A percentile compares a stretch with the other conserved stretches of the same genome.
Evolutionary conservation across 192 early-diverging fungal species (phyloP).

Genomic region (Kickxella alabastrina): DNA sequence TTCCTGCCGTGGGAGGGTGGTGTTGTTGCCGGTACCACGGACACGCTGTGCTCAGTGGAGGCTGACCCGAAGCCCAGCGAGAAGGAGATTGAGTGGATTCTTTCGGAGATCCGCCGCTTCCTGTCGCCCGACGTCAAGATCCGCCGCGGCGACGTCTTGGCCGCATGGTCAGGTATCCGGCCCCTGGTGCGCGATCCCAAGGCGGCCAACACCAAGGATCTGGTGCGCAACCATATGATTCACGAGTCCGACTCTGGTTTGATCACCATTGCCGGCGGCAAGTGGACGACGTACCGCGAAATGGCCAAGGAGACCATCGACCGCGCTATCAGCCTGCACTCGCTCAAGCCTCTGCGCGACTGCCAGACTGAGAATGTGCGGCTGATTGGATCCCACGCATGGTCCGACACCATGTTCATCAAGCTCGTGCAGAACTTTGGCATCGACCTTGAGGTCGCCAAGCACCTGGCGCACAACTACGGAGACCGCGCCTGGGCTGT

Average conservation of each 20-base stretch:
- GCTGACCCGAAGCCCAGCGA: conserved; percentile 84
- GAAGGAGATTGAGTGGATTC: conserved; percentile 93
- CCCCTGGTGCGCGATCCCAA: conserved; percentile 93
- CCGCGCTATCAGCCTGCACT: conserved; percentile 73
- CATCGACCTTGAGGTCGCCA: conserved; percentile 85
- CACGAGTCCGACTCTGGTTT: conserved; percentile 75
- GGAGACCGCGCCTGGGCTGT: conserved; percentile 95
- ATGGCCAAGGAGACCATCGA: conserved; percentile 97
- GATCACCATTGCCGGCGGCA: conserved; percentile 95
- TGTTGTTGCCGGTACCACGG: conserved; percentile 93
- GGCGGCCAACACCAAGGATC: conserved; percentile 84
- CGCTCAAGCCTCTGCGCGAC: conserved; percentile 59
- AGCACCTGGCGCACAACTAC: conserved; percentile 86
- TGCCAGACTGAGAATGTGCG: conserved; percentile 74
- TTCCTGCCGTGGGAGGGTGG: conserved; percentile 97
- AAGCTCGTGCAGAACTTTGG: conserved; percentile 95
- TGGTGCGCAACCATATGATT: conserved; percentile 98
- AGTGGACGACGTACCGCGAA: conserved; percentile 97
- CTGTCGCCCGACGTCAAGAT: conserved; percentile 91
- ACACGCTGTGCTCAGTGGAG: conserved; percentile 83
- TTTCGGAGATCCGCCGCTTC: conserved; percentile 88
- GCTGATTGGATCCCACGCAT: conserved; percentile 83
- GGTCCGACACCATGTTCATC: conserved; percentile 91
- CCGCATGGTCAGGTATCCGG: conserved; percentile 97
- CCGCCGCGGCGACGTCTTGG: conserved; percentile 91